Evolutionary conservation across 768 basidiomycete genomes (phyloP), one percentile per base, ranked within the genome.

Genomic region (Artomyces pyxidatus): DNA sequence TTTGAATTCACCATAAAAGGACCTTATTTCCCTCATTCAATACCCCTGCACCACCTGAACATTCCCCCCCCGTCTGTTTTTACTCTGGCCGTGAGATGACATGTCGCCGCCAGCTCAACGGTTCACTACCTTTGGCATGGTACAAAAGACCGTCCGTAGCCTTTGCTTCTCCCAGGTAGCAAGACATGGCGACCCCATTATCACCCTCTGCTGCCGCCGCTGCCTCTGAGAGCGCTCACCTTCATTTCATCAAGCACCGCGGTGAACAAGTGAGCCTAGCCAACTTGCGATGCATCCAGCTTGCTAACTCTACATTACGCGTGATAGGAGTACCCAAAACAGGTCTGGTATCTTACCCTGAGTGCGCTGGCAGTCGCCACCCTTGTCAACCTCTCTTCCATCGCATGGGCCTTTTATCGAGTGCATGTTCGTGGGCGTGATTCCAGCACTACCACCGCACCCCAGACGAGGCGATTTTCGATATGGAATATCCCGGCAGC

Each of bases 401-500:
- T 59, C 11, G 37, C 44, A 7, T 59, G 61, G 59, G 53, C 55
- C 4, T 52, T 49, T 37, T 44, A 46, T 19, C 56, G 51, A 4
- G 59, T 57, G 16, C 55, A 42, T n/a, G 32, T 14, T 39, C 37
- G 5, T 45, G 35, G 6, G 6, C 41, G 17, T 9, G 25, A 21
- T 28, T n/a, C 28, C 19, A 3, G 17, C 19, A 9, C 45, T 42
- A 19, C 42, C 19, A 4, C 42, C 37, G 22, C 4, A 42, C 14
- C 17, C 4, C 30, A 43, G 19, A 4, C 16, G 32, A 26, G 37
- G 32, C 39, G 30, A 30, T 14, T 58, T 14, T 61, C 62, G 6
- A 28, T 63, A 12, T 39, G 52, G 8, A 52, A 60, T 17, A 8
- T 64, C 12, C 64, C 61, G 3, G 48, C 45, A 7, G 65, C 66